Evolutionary conservation across 208 protist species (phyloP), one percentile per base, ranked within the genome.

Genomic region (Cochliopodium minus): DNA sequence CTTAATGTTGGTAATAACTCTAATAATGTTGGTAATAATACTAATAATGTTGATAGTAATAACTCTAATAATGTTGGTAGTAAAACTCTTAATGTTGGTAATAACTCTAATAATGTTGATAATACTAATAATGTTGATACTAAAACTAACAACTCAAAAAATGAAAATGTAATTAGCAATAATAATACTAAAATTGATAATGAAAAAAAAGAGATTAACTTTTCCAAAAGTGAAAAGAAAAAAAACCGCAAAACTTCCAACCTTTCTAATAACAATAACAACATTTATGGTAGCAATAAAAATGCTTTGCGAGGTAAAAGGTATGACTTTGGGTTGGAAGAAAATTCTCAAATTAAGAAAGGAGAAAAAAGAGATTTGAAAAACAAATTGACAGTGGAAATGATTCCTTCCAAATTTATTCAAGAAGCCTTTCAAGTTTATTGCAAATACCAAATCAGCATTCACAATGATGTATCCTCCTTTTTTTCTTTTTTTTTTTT

Each of bases 401-500:
- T 55, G 13, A 2, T 42, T 4, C 5, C 13, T 5, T 42, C 34
- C 5, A 32, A 1, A 11, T 55, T 32, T 42, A 28, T 4, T 28
- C 11, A n/a, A 43, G 34, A 42, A 22, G 50, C 38, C 4, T 55
- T 25, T 25, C 17, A 43, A 25, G 1, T 55, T 3, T 55, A 43
- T 32, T 2, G 32, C 38, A 55, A 42, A 15, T 55, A 55, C 22
- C 50, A 55, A 42, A 42, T 15, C 7, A 42, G 2, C 0, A n/a
- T 55, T 32, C 50, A 55, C 15, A 3, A 61, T 42, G 34, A 39
- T 13, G n/a, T n/a, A n/a, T n/a, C n/a, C n/a, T n/a, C n/a, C n/a
- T n/a, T n/a, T n/a, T n/a, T n/a, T n/a, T n/a, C n/a, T n/a, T n/a
- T n/a, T n/a, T n/a, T n/a, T n/a, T n/a, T n/a, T n/a, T n/a, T n/a